Percentiles rank a stretch among this genome's conserved stretches.
phyloP scores from a whole-genome alignment of 768 basidiomycete genomes.

The Xerocomellus amylosporus region DNA sequence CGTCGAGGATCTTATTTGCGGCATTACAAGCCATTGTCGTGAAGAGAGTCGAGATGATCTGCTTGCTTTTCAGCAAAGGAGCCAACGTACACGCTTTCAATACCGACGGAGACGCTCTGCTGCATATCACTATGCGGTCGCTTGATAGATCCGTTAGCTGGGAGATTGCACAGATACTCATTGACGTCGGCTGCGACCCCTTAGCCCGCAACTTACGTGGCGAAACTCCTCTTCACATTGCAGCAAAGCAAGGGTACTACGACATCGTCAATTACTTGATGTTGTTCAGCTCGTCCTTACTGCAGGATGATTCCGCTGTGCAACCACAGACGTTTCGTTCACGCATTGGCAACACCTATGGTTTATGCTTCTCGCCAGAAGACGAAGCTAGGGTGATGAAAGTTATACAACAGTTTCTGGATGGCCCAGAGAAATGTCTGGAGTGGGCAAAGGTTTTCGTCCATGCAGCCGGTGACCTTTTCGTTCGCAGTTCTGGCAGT shows the following conservation, averaged over 20 bases:
- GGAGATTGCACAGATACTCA: background rate
- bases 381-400: background rate
- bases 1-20: background rate
- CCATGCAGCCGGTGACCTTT: background rate
- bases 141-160: background rate
- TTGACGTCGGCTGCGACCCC: background rate
- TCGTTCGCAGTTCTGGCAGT: background rate
- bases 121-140: background rate
- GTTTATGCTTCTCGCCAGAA: background rate
- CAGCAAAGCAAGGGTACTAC: background rate
- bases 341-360: background rate
- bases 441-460: background rate
- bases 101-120: background rate
- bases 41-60: conserved; percentile 2
- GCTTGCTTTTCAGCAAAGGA: background rate
- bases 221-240: background rate
- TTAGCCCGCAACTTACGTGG: background rate
- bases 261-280: background rate
- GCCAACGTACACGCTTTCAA: background rate
- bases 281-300: background rate
- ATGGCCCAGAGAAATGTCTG: background rate
- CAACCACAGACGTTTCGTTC: background rate
- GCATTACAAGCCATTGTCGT: background rate
- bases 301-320: background rate
- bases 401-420: background rate